A percentile compares a stretch with the other conserved stretches of the same genome.
phyloP scores from a whole-genome alignment of 192 early-diverging fungal species.

The Phycomyces nitens region DNA sequence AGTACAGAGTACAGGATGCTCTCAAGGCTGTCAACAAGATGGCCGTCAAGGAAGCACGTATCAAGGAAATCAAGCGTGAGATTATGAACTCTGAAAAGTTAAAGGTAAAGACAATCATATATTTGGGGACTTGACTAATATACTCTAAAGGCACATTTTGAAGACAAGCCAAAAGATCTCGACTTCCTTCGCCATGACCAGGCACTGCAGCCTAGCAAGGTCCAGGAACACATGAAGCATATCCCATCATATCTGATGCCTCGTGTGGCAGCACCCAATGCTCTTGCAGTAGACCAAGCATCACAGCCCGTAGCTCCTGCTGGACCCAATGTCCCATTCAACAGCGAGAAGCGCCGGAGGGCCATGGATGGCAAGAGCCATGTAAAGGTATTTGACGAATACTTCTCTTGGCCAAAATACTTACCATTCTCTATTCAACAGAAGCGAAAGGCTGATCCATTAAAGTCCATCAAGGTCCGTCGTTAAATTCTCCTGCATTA shows the following conservation, averaged over 20 bases:
- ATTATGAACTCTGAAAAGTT: slow-evolving; percentile 95
- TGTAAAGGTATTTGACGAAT: background rate
- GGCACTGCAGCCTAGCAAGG: slow-evolving; percentile 74
- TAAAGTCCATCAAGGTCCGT: slow-evolving; percentile 19
- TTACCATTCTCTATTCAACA: background rate
- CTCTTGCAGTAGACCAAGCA: slow-evolving; percentile 7
- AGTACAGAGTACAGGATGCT: slow-evolving; percentile 87
- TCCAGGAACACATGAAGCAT: slow-evolving; percentile 89
- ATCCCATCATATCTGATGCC: slow-evolving; percentile 93
- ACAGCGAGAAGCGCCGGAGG: slow-evolving; percentile 17
- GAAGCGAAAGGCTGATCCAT: slow-evolving; percentile 29
- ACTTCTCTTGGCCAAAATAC: background rate
- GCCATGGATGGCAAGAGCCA: background rate
- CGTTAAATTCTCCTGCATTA: slow-evolving; percentile 1
- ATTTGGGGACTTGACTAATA: no score
- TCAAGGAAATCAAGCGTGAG: slow-evolving; percentile 94
- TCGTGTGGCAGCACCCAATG: slow-evolving; percentile 51
- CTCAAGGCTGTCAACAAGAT: slow-evolving; percentile 70
- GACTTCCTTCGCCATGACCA: slow-evolving; percentile 90
- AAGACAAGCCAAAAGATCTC: slow-evolving; percentile 92
- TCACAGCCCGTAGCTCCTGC: background rate
- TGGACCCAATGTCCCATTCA: slow-evolving; percentile 2
- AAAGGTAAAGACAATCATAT: slow-evolving; percentile 46
- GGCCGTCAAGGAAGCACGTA: slow-evolving; percentile 82
- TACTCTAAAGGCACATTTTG: slow-evolving; percentile 94